phyloP scores from a whole-genome alignment of 2,329 filamentous ascomycete species.

The Colletotrichum limetticola region DNA sequence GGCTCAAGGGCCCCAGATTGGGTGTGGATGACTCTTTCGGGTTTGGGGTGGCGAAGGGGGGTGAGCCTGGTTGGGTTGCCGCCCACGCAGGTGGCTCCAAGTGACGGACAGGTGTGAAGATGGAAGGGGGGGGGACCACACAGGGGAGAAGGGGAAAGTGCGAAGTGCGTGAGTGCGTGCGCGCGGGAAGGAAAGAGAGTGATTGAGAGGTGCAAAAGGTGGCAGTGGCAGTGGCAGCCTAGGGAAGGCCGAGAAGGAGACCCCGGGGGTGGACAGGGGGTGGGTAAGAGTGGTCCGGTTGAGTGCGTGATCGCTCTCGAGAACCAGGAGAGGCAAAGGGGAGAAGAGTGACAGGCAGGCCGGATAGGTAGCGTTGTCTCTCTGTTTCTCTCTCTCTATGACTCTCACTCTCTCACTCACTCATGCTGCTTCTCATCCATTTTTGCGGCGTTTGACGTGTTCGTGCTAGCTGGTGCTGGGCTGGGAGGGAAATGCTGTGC shows the following conservation, averaged over 20 bases:
- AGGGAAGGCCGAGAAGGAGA: slow-evolving; percentile 28
- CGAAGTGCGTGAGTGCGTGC: slow-evolving; percentile 2
- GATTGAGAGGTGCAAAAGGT: not conserved
- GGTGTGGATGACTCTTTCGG: slow-evolving; percentile 42
- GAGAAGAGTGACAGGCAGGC: slow-evolving; percentile 1
- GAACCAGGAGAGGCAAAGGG: not conserved
- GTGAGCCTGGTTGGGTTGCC: slow-evolving; percentile 34
- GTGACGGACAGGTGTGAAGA: slow-evolving; percentile 39
- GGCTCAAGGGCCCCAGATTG: slow-evolving; percentile 25
- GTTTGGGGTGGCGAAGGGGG: slow-evolving; percentile 34
- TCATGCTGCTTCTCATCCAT: not conserved
- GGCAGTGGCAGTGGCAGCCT: slow-evolving; percentile 24
- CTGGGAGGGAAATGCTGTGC: slow-evolving; percentile 3
- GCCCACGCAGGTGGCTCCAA: slow-evolving; percentile 47
- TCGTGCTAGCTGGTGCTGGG: not conserved
- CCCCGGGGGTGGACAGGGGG: slow-evolving; percentile 18
- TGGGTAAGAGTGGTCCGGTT: slow-evolving; percentile 20
- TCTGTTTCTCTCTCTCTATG: not conserved
- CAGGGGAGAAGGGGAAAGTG: slow-evolving; percentile 28
- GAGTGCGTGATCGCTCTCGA: slow-evolving; percentile 28
- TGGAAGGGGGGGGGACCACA: slow-evolving; percentile 22
- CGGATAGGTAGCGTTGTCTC: slow-evolving; percentile 3
- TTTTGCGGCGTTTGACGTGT: not conserved
- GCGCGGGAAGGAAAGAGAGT: slow-evolving; percentile 5
- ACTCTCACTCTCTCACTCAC: not conserved